phyloP scores from a whole-genome alignment of 129 eudicot genomes.

The carrot (Daucus carota) region DH1_v3.0 NC_030383.2:41400001-41400500 shows the following conservation, averaged over 20 bases:
- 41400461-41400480: too few species aligned
- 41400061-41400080: slow-evolving; percentile 15
- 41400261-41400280: not conserved
- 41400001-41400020: not conserved
- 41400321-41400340: slow-evolving; percentile 1
- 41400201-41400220: slow-evolving; percentile 11
- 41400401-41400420: not conserved
- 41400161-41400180: not conserved
- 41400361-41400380: not conserved
- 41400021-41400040: not conserved
- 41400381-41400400: not conserved
- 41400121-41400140: not conserved
- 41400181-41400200: not conserved
- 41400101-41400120: not conserved
- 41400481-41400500: too few species aligned
- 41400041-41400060: not conserved
- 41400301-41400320: slow-evolving; percentile 8
- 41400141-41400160: not conserved
- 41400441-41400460: too few species aligned
- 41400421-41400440: too few species aligned
- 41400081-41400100: not conserved
- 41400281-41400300: slow-evolving; percentile 1
- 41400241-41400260: not conserved
- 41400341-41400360: not conserved
- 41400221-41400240: not conserved